Evolutionary conservation across 202 grass and related monocot species (phyloP).

Genomic region (Zoysia matrella): DNA sequence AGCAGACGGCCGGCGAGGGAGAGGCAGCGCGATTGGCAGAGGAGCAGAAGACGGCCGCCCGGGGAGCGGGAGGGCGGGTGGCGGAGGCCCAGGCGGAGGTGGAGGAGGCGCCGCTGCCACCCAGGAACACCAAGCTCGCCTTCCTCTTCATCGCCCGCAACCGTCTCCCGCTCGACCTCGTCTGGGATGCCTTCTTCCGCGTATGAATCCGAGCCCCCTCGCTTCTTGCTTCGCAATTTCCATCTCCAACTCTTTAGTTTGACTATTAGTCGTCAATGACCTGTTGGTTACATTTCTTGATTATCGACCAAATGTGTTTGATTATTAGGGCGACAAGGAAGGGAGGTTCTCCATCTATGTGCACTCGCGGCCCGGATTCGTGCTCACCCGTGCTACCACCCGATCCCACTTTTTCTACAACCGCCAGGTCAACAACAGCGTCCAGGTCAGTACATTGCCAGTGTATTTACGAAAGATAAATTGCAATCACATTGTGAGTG

Average conservation of each 20-base stretch:
- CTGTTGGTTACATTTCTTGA: background rate
- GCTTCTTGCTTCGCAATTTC: background rate
- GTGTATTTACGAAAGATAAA: background rate
- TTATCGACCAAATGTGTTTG: background rate
- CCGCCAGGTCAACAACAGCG: slow-evolving; percentile 91
- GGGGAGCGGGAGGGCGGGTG: background rate
- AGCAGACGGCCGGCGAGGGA: background rate
- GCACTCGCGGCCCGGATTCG: slow-evolving; percentile 92
- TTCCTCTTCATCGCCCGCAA: slow-evolving; percentile 98
- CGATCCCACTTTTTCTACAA: slow-evolving; percentile 81
- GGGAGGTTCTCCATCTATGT: slow-evolving; percentile 85
- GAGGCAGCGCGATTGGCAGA: background rate
- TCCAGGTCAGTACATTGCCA: slow-evolving; percentile 52
- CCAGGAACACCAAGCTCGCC: slow-evolving; percentile 66
- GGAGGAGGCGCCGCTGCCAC: slow-evolving; percentile 64
- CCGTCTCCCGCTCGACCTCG: slow-evolving; percentile 85
- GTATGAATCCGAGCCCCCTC: slow-evolving; percentile 4
- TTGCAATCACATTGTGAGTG: background rate
- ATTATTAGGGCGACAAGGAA: slow-evolving; percentile 67
- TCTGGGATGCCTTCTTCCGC: slow-evolving; percentile 94
- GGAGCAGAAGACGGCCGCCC: background rate
- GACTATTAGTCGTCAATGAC: no score
- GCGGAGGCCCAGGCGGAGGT: slow-evolving; percentile 44
- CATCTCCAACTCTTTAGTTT: background rate
- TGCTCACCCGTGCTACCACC: slow-evolving; percentile 78